Base-by-base conservation (phyloP, 352 stramenopile species). In the Phytophthora pseudosyringae region DNA sequence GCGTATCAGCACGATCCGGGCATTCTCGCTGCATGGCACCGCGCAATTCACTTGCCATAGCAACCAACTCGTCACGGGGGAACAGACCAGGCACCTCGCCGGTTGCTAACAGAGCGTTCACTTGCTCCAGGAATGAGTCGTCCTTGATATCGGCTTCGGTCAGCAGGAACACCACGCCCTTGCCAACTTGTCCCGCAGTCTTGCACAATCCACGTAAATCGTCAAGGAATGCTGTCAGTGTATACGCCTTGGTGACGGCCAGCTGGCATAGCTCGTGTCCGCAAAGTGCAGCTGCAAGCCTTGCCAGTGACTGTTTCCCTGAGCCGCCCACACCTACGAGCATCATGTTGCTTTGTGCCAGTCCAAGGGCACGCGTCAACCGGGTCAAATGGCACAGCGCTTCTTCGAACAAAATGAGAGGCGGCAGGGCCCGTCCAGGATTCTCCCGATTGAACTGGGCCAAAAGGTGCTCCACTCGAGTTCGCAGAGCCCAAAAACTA, bases 111-210 rank as follows among this genome's bases (percentile, higher is more conserved):
- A 97, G 73, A 53, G 77, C 78, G 57, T 98, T 98, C 35, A 98
- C 86, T 32, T 93, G 75, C 43, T 98, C 92, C 1, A 98, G 56
- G 62, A 97, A 97, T 1, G 72, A 76, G 28, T 98, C 91, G 36
- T 97, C 84, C 64, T 97, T 97, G 65, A 98, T 91, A 59, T 98
- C 89, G 1, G 79, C 76, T 54, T 98, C 91, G 0, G 90, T 97
- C 25, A 97, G 80, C 11, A 97, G 25, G 63, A 97, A 97, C 8
- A 90, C 83, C 1, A 94, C 80, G 7, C 77, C 76, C 36, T 95
- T 93, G 3, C 90, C 87, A 44, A 75, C 66, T 60, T 95, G 86
- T 10, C 91, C 91, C 0, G 85, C 84, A 18, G 81, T 70, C 64
- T 97, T 97, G 55, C 94, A 97, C 13, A 97, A 46, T 7, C 70